Conservation (phyloP, 2,329 filamentous ascomycete species). For the Fusarium sp. region DNA sequence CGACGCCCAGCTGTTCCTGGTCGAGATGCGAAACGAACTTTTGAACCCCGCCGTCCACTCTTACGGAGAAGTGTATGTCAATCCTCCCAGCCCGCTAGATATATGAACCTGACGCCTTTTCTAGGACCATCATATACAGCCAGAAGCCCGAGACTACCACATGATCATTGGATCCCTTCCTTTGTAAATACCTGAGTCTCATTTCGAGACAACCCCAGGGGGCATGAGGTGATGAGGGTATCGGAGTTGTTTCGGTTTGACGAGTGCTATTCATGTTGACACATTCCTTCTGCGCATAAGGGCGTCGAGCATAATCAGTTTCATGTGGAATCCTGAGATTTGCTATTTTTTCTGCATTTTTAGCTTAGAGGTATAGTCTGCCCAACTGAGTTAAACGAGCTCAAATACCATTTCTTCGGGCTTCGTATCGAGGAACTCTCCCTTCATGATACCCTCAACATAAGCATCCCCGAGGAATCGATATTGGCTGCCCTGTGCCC, state of each 20-base stretch:
- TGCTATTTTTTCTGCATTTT: not conserved
- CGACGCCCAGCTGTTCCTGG: constrained; percentile 15
- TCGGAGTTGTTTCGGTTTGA: not conserved
- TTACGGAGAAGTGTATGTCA: constrained; percentile 10
- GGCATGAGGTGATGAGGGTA: not conserved
- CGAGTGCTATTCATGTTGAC: not conserved
- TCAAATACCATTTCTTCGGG: constrained; percentile 8
- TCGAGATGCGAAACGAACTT: constrained; percentile 21
- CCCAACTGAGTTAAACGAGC: not conserved
- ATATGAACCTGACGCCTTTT: not conserved
- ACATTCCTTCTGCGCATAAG: not conserved
- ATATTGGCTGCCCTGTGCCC: not conserved
- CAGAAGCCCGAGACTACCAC: not conserved
- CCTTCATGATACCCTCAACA: constrained; percentile 37
- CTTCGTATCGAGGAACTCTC: constrained; percentile 26
- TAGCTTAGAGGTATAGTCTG: not conserved
- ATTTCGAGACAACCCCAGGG: not conserved
- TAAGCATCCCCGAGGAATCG: constrained; percentile 32
- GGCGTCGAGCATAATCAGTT: not conserved
- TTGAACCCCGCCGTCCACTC: constrained; percentile 14
- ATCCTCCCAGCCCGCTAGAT: not conserved
- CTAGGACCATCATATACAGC: constrained; percentile 4
- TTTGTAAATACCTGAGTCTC: not conserved
- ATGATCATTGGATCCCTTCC: not conserved
- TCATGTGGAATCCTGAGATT: not conserved